phyloP scores from a whole-genome alignment of 2,329 filamentous ascomycete species.

The Ascochyta fabae region DNA sequence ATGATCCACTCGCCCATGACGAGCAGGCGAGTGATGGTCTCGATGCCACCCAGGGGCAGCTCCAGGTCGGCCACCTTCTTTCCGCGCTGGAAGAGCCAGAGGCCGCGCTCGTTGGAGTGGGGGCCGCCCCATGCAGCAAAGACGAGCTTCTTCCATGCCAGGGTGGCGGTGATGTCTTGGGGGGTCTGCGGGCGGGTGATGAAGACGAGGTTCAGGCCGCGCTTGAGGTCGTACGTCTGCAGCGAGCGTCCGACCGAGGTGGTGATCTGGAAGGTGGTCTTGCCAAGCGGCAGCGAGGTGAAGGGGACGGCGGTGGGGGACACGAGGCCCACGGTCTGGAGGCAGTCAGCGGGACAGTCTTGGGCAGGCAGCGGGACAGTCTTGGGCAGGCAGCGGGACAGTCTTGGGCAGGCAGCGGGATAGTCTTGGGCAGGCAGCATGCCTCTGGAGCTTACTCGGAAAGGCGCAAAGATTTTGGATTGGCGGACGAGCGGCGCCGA shows the following conservation, averaged over 20 bases:
- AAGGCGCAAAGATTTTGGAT: slow-evolving; percentile 91
- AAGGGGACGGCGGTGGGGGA: slow-evolving; percentile 92
- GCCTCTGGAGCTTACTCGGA: slow-evolving; percentile 68
- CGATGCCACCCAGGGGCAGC: slow-evolving; percentile 67
- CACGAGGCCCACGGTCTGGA: slow-evolving; percentile 87
- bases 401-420: too few relatives aligned
- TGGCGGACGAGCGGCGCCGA: slow-evolving; percentile 50
- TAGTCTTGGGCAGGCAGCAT: background rate
- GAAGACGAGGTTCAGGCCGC: slow-evolving; percentile 90
- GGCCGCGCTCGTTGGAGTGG: slow-evolving; percentile 63
- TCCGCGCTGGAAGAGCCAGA: slow-evolving; percentile 93
- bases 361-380: background rate
- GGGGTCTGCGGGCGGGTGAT: slow-evolving; percentile 91
- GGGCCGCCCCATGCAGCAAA: slow-evolving; percentile 87
- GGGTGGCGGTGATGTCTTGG: slow-evolving; percentile 81
- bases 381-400: background rate
- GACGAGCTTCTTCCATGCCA: slow-evolving; percentile 84
- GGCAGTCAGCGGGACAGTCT: slow-evolving; percentile 12
- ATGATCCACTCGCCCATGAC: slow-evolving; percentile 93
- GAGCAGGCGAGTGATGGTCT: slow-evolving; percentile 78
- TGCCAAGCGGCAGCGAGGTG: slow-evolving; percentile 84
- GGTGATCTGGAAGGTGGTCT: slow-evolving; percentile 96
- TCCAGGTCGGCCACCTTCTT: slow-evolving; percentile 80
- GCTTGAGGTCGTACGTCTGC: slow-evolving; percentile 93
- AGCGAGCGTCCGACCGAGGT: slow-evolving; percentile 89